Percentiles rank a stretch among this genome's conserved stretches.
Evolutionary conservation across 1,284 basidiomycete genomes (phyloP).

Genomic region (Melanopsichium pennsylvanicum): DNA sequence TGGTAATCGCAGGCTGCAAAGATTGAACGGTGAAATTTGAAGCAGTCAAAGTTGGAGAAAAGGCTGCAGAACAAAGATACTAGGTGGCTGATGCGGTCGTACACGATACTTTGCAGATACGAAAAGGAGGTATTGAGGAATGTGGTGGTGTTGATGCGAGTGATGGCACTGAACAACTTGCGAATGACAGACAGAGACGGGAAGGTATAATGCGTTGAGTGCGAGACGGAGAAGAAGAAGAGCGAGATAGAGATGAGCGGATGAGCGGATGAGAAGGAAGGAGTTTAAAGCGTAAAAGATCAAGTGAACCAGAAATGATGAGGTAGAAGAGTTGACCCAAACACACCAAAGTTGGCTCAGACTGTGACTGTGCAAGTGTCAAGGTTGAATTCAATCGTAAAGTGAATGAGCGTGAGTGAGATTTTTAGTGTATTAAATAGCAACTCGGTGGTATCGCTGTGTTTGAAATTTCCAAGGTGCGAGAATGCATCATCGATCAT

Average conservation of each 20-base stretch:
- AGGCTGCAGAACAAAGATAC: background rate
- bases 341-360: no score
- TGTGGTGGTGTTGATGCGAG: background rate
- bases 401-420: no score
- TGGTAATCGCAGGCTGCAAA: no score
- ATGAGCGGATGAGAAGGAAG: slow-evolving; percentile 8
- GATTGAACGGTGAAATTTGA: no score
- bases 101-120: background rate
- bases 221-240: background rate
- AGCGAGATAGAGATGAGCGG: background rate
- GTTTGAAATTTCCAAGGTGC: background rate
- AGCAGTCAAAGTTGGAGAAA: background rate
- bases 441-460: background rate
- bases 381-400: no score
- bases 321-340: no score
- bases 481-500: slow-evolving; percentile 24
- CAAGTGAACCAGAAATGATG: background rate
- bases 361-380: no score
- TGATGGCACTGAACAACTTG: no score
- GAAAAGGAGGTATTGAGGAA: background rate
- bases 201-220: no score
- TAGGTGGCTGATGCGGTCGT: slow-evolving; percentile 7
- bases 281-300: background rate
- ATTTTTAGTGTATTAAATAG: no score
- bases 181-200: background rate